Conservation (phyloP, 1,139 yeast species). For the Magnusiomyces suaveolens region DNA sequence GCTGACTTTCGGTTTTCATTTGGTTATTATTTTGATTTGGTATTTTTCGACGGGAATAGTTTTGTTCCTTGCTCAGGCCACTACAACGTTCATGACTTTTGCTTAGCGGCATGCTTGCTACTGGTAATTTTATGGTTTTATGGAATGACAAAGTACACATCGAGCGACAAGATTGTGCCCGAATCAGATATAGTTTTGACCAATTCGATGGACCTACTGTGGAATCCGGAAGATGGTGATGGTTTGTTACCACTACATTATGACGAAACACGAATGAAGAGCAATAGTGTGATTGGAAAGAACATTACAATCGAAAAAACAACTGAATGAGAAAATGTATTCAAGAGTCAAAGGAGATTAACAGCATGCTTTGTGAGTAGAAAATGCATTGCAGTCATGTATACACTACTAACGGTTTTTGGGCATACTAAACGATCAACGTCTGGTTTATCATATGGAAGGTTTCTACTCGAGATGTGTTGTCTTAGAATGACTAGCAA, state of each 20-base stretch:
- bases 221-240: background rate
- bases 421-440: conserved; percentile 74
- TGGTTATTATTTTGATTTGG: conserved; percentile 71
- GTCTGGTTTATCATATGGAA: conserved; percentile 58
- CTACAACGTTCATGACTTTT: conserved; percentile 12
- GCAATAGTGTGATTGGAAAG: background rate
- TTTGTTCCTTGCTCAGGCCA: conserved; percentile 11
- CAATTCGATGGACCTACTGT: background rate
- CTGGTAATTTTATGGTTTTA: conserved; percentile 11
- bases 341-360: background rate
- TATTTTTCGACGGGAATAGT: conserved; percentile 37
- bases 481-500: conserved; percentile 70
- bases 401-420: conserved; percentile 58
- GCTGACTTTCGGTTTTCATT: conserved; percentile 58
- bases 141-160: conserved; percentile 4
- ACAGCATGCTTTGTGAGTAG: conserved; percentile 22
- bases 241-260: background rate
- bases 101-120: conserved; percentile 6
- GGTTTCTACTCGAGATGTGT: conserved; percentile 81
- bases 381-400: conserved; percentile 40
- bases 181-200: background rate
- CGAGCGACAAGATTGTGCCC: background rate
- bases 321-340: no score
- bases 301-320: background rate
- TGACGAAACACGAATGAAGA: background rate